A percentile compares a stretch with the other conserved stretches of the same genome.
Evolutionary conservation across 2,329 filamentous ascomycete genomes (phyloP).

Genomic region (Trichoderma asperellum): DNA sequence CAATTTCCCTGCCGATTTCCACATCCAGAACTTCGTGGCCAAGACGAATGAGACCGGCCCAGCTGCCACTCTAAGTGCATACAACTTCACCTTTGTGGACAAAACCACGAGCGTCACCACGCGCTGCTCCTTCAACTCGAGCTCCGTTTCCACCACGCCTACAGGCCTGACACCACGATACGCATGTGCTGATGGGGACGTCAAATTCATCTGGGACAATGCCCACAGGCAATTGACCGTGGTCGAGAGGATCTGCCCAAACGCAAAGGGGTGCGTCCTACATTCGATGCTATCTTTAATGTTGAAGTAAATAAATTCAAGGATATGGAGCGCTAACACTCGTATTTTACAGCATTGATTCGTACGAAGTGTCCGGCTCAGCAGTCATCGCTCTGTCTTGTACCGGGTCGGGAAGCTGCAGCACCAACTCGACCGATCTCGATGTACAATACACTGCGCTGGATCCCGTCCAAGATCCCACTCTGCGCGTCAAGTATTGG

Average conservation of each 20-base stretch:
- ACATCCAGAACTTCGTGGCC: conserved; percentile 45
- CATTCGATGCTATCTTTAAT: background rate
- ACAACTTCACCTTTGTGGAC: conserved; percentile 50
- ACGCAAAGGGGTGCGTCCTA: conserved; percentile 41
- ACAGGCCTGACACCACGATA: conserved; percentile 44
- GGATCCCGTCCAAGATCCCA: conserved; percentile 35
- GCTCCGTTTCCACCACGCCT: conserved; percentile 43
- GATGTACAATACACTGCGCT: conserved; percentile 39
- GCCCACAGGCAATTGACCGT: conserved; percentile 43
- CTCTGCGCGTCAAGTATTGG: conserved; percentile 20
- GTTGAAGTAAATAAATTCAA: background rate
- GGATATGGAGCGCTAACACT: background rate
- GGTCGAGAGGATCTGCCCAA: conserved; percentile 51
- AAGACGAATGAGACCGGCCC: conserved; percentile 42
- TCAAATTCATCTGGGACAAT: conserved; percentile 50
- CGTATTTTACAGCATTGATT: background rate
- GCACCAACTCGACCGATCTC: conserved; percentile 40
- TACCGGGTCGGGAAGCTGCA: conserved; percentile 33
- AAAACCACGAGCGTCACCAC: conserved; percentile 46
- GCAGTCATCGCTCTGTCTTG: background rate
- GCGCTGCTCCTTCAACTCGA: conserved; percentile 49
- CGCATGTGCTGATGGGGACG: conserved; percentile 46
- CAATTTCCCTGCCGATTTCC: conserved; percentile 45
- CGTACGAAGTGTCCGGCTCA: conserved; percentile 19
- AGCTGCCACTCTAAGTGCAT: conserved; percentile 35